Base-by-base conservation (phyloP, 352 stramenopile genomes). In the Peronospora farinosa region DNA sequence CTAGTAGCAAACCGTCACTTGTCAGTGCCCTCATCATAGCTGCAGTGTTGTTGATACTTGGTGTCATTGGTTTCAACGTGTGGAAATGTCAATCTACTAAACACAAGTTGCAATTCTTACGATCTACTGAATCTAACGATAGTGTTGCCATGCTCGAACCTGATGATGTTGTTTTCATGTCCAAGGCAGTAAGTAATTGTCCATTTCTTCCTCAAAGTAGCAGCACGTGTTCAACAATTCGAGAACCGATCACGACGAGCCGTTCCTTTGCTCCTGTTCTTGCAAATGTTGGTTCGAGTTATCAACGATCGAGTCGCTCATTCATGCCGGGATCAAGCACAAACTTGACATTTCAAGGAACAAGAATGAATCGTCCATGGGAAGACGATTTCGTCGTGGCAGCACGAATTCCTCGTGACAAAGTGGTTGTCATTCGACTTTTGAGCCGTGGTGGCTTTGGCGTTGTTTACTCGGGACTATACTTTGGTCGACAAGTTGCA, bases 391-490 rank as follows among this genome's bases (percentile, higher is more conserved):
- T 63, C 25, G 59, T 82, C 25, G 40, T 79, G 10, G 63, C 66
- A 42, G 50, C 60, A 3, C 67, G 69, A 5, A 61, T 78, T 12
- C 72, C 72, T 35, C 47, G 71, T n/a, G 63, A 79, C 3, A 62
- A 73, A 47, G 37, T 83, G 9, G 16, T 60, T 2, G 39, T 67
- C 5, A 44, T 52, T 7, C 35, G 65, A 36, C 40, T 78, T 12
- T 33, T 80, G 16, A 76, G 60, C 47, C 50, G 67, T 9, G 69
- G 72, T 25, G 67, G 62, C 13, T 83, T 71, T 17, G 72, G 67
- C 0, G 65, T 78, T 11, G 69, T 84, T 25, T 86, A 75, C 49
- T 51, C 47, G 2, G 72, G 74, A 0, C 27, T 44, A 0, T 82
- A 73, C 40, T 46, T 67, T 23, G 43, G 52, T 37, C 40, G 65